A percentile compares a stretch with the other conserved stretches of the same genome.
phyloP scores from a whole-genome alignment of 2,329 filamentous ascomycete genomes.

The Phaeoacremonium minimum region DNA sequence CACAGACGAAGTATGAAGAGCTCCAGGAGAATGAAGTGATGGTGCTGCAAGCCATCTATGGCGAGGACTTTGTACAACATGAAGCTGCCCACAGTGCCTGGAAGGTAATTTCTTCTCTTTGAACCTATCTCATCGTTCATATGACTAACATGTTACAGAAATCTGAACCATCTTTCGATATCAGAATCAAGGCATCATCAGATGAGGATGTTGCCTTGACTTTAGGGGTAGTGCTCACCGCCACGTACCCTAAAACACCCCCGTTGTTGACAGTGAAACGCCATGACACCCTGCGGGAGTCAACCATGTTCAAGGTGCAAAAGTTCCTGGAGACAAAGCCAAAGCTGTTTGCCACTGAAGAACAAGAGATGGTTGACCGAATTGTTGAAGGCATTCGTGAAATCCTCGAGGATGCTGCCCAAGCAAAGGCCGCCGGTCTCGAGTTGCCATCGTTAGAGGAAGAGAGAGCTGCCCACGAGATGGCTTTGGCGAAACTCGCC shows the following conservation, averaged over 20 bases:
- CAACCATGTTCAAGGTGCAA: conserved; percentile 66
- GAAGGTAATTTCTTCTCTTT: conserved; percentile 57
- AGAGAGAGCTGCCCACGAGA: conserved; percentile 80
- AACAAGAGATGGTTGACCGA: conserved; percentile 58
- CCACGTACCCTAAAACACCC: conserved; percentile 83
- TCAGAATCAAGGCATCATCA: conserved; percentile 69
- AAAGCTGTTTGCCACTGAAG: conserved; percentile 44
- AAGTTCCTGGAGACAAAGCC: conserved; percentile 58
- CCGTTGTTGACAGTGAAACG: conserved; percentile 69
- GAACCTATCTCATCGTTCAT: too few relatives aligned
- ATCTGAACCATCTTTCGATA: conserved; percentile 77
- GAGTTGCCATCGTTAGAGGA: conserved; percentile 84
- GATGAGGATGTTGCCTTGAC: conserved; percentile 68
- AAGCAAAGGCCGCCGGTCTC: conserved; percentile 68
- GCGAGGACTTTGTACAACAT: conserved; percentile 78
- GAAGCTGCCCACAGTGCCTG: conserved; percentile 70
- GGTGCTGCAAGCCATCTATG: conserved; percentile 82
- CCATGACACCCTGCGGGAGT: conserved; percentile 60
- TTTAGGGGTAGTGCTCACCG: conserved; percentile 76
- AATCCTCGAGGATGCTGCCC: conserved; percentile 81
- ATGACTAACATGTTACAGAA: conserved; percentile 43
- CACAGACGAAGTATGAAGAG: conserved; percentile 68
- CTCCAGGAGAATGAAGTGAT: conserved; percentile 85
- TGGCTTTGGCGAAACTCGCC: conserved; percentile 59
- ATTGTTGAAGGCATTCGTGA: conserved; percentile 67